These are phyloP conservation scores for Pouteria glomerata DNA, from an alignment of 148 eudicot genomes.

Conservation along the genomic window DNA sequence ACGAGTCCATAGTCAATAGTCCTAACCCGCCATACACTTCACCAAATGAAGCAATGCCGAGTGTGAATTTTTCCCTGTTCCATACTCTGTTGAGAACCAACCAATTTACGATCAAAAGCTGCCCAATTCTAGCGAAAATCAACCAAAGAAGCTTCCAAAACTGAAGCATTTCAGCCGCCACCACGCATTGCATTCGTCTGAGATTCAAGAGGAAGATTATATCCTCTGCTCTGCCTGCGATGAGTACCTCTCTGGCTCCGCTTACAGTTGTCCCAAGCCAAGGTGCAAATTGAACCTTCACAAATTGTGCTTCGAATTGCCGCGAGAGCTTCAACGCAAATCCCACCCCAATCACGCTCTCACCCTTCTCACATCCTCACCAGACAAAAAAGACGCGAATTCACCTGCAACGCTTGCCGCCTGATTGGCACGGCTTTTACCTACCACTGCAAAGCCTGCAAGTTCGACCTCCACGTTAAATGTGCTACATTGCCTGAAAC, in stretches of 20 bases:
- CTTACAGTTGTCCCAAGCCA: too few species aligned
- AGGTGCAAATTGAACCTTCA: too few species aligned
- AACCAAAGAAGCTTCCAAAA: too few species aligned
- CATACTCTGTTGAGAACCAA: too few species aligned
- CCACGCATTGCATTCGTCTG: background rate
- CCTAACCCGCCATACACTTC: background rate
- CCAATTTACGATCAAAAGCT: too few species aligned
- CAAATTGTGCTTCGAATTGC: background rate
- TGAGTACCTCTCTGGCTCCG: too few species aligned
- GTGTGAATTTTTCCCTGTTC: too few species aligned
- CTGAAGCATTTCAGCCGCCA: too few species aligned
- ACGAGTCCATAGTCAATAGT: too few species aligned
- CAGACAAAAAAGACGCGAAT: background rate
- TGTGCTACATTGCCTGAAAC: constrained; percentile 22
- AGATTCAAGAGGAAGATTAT: background rate
- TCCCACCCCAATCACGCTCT: background rate
- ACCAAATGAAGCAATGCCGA: too few species aligned
- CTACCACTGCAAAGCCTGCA: background rate
- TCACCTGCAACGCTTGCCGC: background rate
- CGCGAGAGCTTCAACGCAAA: background rate
- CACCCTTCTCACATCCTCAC: background rate
- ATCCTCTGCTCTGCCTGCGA: too few species aligned
- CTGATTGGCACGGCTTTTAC: background rate
- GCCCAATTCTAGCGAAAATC: too few species aligned
- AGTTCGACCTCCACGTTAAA: constrained; percentile 6